Base-by-base conservation (phyloP, 2,329 filamentous ascomycete genomes). In the Aureobasidium sp. region DNA sequence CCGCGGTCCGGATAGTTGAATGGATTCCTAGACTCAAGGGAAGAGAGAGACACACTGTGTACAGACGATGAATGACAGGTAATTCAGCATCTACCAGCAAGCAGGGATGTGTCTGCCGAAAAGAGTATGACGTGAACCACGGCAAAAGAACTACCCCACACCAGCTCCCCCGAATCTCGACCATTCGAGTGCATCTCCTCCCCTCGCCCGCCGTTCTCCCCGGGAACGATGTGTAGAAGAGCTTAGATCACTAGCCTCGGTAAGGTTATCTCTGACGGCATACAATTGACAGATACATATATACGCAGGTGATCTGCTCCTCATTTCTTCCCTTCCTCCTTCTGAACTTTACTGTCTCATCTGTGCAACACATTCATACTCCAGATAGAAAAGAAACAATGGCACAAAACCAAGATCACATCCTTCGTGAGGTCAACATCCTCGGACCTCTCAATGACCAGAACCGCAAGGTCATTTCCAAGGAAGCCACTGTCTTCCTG, bases 381-480 rank as follows among this genome's bases (percentile, higher is more conserved):
- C 27, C 47, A 41, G 12, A 49, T 20, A 60, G 39, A 22, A 22
- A 41, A 60, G 17, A 49, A 62, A 66, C 58, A 60, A 67, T 67
- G 64, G 64, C 66, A 57, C 44, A 34, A 51, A 65, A 61, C 58
- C 56, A 67, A 47, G 89, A 96, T 62, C 78, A 82, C 67, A 89
- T 96, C 73, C 87, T 97, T 68, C 87, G 91, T 76, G 91, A 91
- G 77, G 92, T 97, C 72, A 85, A 87, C 77, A 85, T 97, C 81
- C 87, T 91, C 71, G 93, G 91, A 72, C 77, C 84, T 65, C 79
- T 97, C 73, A 86, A 86, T 71, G 86, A 93, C 64, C 80, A 87
- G 69, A 88, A 92, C 75, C 86, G 86, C 79, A 93, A 96, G 82
- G 95, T 99, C 75, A 84, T 97, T 67, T 96, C 87, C 66, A 93